Evolutionary conservation across 345 rosid genomes (phyloP).

Genomic region (Bruguiera parviflora): DNA sequence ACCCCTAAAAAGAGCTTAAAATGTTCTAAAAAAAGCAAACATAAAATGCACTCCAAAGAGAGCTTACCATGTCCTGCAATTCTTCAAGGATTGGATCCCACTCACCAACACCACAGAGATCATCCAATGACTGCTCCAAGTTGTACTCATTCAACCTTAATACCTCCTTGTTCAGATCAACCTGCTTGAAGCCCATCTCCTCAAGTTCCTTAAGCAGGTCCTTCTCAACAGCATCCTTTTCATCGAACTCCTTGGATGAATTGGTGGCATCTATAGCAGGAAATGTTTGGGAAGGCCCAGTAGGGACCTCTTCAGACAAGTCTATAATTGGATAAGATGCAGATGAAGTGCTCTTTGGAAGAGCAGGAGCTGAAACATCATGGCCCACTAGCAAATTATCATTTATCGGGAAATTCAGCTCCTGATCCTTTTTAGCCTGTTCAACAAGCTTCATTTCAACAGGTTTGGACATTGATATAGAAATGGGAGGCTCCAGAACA

Average conservation of each 20-base stretch:
- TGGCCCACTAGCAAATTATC: slow-evolving; percentile 36
- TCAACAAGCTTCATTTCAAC: slow-evolving; percentile 23
- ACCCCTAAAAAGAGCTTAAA: too few species aligned
- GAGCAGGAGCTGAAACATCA: slow-evolving; percentile 27
- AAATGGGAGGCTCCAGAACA: slow-evolving; percentile 17
- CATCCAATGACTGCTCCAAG: slow-evolving; percentile 73
- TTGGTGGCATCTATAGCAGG: slow-evolving; percentile 9
- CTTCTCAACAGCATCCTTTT: slow-evolving; percentile 38
- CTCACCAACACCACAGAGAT: slow-evolving; percentile 66
- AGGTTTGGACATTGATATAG: slow-evolving; percentile 13
- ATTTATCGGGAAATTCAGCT: slow-evolving; percentile 34
- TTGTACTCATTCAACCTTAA: slow-evolving; percentile 67
- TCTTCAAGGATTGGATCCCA: slow-evolving; percentile 91
- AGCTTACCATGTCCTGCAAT: slow-evolving; percentile 78
- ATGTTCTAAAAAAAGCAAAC: too few species aligned
- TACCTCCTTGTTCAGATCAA: slow-evolving; percentile 78
- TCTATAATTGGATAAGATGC: slow-evolving; percentile 48
- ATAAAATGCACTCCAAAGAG: neutral
- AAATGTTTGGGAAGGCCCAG: slow-evolving; percentile 14
- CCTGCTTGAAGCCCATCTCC: slow-evolving; percentile 93
- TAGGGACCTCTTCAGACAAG: slow-evolving; percentile 27
- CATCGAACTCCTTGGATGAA: slow-evolving; percentile 12
- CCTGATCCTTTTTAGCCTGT: slow-evolving; percentile 37
- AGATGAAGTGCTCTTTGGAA: slow-evolving; percentile 14
- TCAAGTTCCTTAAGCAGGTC: slow-evolving; percentile 74